These are phyloP conservation scores for Sclerotinia minor DNA, from an alignment of 2,329 filamentous ascomycete species.

Conservation along the genomic window DNA sequence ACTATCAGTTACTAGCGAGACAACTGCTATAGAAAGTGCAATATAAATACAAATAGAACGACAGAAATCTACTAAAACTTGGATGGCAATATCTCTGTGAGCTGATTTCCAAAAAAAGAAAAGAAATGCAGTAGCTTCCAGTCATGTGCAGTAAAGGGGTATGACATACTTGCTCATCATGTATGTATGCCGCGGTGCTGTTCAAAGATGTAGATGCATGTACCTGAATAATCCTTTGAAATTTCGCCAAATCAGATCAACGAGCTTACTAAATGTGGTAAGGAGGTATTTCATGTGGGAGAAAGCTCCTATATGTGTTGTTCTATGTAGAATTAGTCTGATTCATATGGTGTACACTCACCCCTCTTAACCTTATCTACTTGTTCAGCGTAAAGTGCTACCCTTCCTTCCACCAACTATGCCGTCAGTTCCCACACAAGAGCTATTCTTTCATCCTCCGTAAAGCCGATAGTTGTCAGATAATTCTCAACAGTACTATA, in stretches of 20 bases:
- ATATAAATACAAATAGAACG: too few relatives aligned
- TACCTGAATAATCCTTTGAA: background rate
- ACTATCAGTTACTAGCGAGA: too few relatives aligned
- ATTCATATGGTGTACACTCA: background rate
- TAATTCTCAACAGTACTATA: conserved; percentile 70
- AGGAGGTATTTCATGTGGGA: background rate
- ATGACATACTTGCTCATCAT: background rate
- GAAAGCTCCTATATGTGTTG: background rate
- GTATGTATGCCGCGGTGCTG: background rate
- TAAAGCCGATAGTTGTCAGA: conserved; percentile 62
- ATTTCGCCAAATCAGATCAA: background rate
- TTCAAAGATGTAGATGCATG: background rate
- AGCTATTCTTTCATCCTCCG: conserved; percentile 36
- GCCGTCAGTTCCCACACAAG: conserved; percentile 23
- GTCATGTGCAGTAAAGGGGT: too few relatives aligned
- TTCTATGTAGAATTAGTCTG: background rate
- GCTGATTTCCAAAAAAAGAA: background rate
- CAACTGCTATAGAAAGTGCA: too few relatives aligned
- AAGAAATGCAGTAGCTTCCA: background rate
- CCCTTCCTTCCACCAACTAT: background rate
- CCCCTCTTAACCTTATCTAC: background rate
- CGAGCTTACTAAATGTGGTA: background rate
- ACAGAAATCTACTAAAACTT: too few relatives aligned
- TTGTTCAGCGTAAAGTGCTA: background rate
- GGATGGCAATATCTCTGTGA: too few relatives aligned